Evolutionary conservation across 169 alveolate species (phyloP).

Genomic region (Amoebophrya sp.): DNA sequence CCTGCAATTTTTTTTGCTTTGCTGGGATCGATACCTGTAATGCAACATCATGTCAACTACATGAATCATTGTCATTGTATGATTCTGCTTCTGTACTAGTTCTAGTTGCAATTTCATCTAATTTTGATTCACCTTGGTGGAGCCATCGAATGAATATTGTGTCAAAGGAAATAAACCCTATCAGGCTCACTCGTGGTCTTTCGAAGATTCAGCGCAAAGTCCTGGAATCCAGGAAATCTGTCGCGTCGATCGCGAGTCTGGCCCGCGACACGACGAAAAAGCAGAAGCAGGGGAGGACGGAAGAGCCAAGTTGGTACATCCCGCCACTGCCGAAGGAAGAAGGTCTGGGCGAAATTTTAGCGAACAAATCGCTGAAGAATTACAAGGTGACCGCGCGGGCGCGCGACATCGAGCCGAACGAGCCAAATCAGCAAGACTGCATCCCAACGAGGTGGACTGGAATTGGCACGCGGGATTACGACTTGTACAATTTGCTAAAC

Average conservation of each 20-base stretch:
- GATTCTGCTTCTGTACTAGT: too few relatives aligned
- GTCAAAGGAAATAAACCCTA: too few relatives aligned
- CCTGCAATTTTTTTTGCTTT: too few relatives aligned
- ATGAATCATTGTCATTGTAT: too few relatives aligned
- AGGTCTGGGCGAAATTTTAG: background rate
- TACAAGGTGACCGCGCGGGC: background rate
- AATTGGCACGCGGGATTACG: background rate
- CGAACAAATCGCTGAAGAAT: background rate
- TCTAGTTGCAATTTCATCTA: too few relatives aligned
- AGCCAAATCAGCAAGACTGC: background rate
- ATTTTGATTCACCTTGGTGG: too few relatives aligned
- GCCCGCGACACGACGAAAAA: conserved; percentile 14
- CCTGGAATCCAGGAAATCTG: background rate
- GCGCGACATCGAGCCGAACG: background rate
- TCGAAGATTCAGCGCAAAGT: conserved; percentile 17
- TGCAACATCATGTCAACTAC: too few relatives aligned
- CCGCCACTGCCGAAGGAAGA: conserved; percentile 23
- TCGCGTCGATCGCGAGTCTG: background rate
- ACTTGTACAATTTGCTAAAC: too few relatives aligned
- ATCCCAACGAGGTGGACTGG: conserved; percentile 1
- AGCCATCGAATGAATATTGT: too few relatives aligned
- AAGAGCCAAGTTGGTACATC: background rate
- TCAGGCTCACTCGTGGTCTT: background rate
- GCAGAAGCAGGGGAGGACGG: background rate
- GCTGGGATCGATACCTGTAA: too few relatives aligned